Base-by-base conservation (phyloP, 139 green algal genomes). In the Astrephomene gubernaculifera region DNA sequence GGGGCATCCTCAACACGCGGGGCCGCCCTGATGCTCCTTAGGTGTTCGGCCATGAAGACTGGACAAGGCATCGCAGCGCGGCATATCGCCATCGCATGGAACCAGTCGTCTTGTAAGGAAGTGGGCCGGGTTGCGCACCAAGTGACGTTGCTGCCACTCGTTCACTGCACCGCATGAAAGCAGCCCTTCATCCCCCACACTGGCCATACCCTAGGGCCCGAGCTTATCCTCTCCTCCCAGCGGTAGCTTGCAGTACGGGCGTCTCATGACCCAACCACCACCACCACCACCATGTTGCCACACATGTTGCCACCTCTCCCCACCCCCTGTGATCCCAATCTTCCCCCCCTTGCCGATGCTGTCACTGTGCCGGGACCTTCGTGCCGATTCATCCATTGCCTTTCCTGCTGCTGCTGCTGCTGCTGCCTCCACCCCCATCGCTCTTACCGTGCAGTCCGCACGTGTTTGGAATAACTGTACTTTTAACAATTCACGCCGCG, bases 41-140 rank as follows among this genome's bases (percentile, higher is more conserved):
- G 83, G 83, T 88, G 27, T 88, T 82, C 25, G 38, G 36, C 8
- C 72, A 75, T 29, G 45, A 85, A 0, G 75, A 88, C 65, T 90
- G 86, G 86, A 38, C n/a, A 0, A 29, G 44, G 31, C 80, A 90
- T 33, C 60, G 80, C 17, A 87, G 24, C 29, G 80, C 79, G 21
- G 57, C 74, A 5, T 83, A 41, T 63, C 71, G 86, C 2, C 80
- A 90, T 61, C 71, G 86, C 2, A 36, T 90, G 27, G 86, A 90
- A 41, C 86, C 86, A 7, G 35, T 79, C 0, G 80, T 90, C 24
- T 87, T 84, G 86, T 90, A 45, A 86, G 49, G 12, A 57, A 12
- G 70, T 1, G 68, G 68, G 6, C 39, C 57, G 57, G 6, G 83
- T 71, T 35, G 39, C 6, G 33, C 1, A 33, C 25, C 4, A 45